Percentiles rank a stretch among this genome's conserved stretches.
These are phyloP conservation scores for Linnemannia elongata DNA, from an alignment of 192 early-diverging fungal species.

Conservation along the genomic window DNA sequence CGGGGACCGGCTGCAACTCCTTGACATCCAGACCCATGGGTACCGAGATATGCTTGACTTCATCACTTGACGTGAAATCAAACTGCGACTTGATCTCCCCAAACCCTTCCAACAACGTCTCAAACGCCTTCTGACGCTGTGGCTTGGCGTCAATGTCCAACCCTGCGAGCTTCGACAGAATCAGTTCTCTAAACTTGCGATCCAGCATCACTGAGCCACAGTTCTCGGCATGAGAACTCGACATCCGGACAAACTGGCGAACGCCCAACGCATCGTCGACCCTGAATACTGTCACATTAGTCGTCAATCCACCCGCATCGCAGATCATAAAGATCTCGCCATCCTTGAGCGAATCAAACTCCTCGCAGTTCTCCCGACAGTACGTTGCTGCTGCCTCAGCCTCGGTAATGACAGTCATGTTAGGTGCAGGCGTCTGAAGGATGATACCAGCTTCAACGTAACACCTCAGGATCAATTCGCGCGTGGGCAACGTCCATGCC, in stretches of 20 bases:
- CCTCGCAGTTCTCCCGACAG: constrained; percentile 65
- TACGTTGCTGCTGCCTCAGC: constrained; percentile 69
- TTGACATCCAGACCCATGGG: constrained; percentile 56
- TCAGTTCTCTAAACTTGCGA: constrained; percentile 29
- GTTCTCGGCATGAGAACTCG: constrained; percentile 47
- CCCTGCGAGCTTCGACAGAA: constrained; percentile 20
- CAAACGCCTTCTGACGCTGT: constrained; percentile 43
- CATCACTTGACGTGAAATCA: constrained; percentile 40
- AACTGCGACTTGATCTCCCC: constrained; percentile 54
- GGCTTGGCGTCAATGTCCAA: constrained; percentile 45
- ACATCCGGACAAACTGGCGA: constrained; percentile 56
- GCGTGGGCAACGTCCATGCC: constrained; percentile 50
- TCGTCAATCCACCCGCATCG: constrained; percentile 62
- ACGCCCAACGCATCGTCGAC: constrained; percentile 50
- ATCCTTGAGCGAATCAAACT: constrained; percentile 61
- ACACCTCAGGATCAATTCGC: constrained; percentile 44
- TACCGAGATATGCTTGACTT: constrained; percentile 47
- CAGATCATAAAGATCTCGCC: constrained; percentile 69
- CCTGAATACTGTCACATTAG: constrained; percentile 48
- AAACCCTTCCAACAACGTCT: constrained; percentile 51
- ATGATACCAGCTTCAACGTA: constrained; percentile 54
- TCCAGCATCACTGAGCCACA: constrained; percentile 54
- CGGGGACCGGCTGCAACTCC: constrained; percentile 35
- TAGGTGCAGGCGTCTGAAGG: constrained; percentile 42
- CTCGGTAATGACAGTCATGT: constrained; percentile 62